A percentile compares a stretch with the other conserved stretches of the same genome.
Conservation (phyloP, 2,329 filamentous ascomycete genomes). For the Stagonosporopsis tanaceti region DNA sequence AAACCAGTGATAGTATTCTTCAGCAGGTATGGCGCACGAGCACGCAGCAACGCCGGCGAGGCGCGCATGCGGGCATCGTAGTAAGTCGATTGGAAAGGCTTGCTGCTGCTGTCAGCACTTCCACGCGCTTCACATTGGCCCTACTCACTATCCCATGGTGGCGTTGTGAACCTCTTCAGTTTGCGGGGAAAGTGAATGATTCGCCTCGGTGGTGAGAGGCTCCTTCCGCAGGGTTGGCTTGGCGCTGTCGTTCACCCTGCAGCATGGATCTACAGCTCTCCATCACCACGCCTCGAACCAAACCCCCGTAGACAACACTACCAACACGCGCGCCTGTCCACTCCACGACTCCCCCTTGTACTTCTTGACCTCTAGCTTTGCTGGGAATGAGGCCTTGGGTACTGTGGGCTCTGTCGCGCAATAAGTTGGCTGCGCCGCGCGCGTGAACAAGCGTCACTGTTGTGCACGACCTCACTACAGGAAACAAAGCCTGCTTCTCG, state of each 20-base stretch:
- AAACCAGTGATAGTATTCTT: constrained; percentile 86
- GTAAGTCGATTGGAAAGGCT: constrained; percentile 75
- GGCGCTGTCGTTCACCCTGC: constrained; percentile 16
- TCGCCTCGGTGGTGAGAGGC: constrained; percentile 34
- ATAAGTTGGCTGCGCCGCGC: constrained; percentile 40
- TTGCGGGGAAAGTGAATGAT: constrained; percentile 28
- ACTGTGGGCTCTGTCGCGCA: constrained; percentile 43
- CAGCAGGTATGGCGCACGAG: constrained; percentile 88
- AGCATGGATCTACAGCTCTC: constrained; percentile 12
- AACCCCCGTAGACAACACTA: constrained; percentile 29
- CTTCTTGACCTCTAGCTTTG: constrained; percentile 29
- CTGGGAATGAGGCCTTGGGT: constrained; percentile 40
- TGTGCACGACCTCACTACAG: constrained; percentile 26
- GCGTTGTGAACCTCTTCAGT: constrained; percentile 27
- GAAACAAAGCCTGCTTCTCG: constrained; percentile 36
- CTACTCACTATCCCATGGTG: constrained; percentile 49
- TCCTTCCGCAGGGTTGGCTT: constrained; percentile 22
- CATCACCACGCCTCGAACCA: constrained; percentile 7
- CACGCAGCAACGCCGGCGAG: constrained; percentile 87
- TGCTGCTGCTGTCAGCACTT: constrained; percentile 35
- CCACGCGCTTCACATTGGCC: background rate
- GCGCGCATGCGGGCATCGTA: constrained; percentile 89
- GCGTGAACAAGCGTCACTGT: constrained; percentile 39
- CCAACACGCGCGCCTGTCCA: constrained; percentile 26
- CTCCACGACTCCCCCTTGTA: constrained; percentile 37